A percentile compares a stretch with the other conserved stretches of the same genome.
phyloP scores from a whole-genome alignment of 257 asterid species.

The Knoxia roxburghii region DNA sequence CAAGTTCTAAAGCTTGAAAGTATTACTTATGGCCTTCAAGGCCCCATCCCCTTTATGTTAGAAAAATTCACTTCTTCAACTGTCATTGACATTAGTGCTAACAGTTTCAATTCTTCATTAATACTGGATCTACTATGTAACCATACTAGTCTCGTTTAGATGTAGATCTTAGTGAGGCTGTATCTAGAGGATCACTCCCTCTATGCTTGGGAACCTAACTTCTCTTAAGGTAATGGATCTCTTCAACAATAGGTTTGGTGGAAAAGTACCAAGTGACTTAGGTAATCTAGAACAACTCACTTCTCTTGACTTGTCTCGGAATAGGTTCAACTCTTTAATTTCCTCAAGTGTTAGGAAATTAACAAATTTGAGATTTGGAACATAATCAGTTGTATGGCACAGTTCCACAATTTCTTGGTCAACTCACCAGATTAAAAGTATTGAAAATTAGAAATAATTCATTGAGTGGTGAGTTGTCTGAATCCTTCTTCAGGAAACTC shows the following conservation, averaged over 20 bases:
- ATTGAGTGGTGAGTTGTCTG: conserved; percentile 14
- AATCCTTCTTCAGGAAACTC: conserved; percentile 2
- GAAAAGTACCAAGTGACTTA: neutral
- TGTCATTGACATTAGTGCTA: neutral
- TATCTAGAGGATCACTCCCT: neutral
- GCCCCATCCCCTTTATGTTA: neutral
- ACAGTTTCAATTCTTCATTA: neutral
- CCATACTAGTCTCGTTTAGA: neutral
- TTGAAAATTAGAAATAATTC: conserved; percentile 2
- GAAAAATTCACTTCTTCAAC: neutral
- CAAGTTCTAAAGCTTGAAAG: neutral
- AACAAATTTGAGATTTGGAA: neutral
- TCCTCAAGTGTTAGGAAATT: neutral
- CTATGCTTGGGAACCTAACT: neutral
- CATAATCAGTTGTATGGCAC: neutral
- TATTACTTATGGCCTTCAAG: neutral
- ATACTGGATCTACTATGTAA: neutral
- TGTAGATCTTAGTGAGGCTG: neutral
- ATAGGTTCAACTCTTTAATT: neutral
- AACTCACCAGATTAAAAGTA: neutral
- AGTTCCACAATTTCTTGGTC: conserved; percentile 4
- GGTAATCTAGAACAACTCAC: neutral
- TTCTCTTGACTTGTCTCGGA: neutral
- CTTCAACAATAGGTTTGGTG: neutral
- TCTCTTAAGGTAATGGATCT: neutral